Evolutionary conservation across 805 yeast genomes (phyloP).

Genomic region (Saccharomyces cerevisiae): DNA sequence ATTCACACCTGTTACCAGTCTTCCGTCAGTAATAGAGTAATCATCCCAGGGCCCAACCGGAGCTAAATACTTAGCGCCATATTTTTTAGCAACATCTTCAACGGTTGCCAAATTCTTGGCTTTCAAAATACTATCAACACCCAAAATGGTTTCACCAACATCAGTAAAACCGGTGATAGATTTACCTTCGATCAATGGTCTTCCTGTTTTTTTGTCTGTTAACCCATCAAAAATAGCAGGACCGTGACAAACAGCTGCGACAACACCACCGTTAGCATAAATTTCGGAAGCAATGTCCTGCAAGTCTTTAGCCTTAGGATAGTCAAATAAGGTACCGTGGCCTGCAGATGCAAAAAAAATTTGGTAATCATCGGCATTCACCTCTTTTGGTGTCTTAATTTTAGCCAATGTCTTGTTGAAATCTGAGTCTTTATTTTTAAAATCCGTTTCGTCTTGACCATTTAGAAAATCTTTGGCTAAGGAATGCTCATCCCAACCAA

Average conservation of each 20-base stretch:
- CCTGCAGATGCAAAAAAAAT: constrained; percentile 60
- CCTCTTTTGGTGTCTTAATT: constrained; percentile 41
- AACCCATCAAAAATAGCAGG: constrained; percentile 50
- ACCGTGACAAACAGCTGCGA: constrained; percentile 63
- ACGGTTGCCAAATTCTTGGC: constrained; percentile 30
- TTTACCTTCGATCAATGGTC: constrained; percentile 42
- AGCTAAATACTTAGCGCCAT: constrained; percentile 37
- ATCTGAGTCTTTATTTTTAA: constrained; percentile 33
- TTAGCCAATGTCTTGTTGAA: constrained; percentile 34
- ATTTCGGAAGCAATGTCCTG: constrained; percentile 40
- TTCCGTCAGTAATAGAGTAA: constrained; percentile 46
- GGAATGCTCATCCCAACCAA: constrained; percentile 54
- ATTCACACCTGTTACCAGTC: constrained; percentile 57
- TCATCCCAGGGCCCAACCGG: constrained; percentile 48
- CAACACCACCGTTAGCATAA: constrained; percentile 45
- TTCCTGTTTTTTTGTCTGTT: constrained; percentile 36
- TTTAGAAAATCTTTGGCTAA: constrained; percentile 32
- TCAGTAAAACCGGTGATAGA: constrained; percentile 54
- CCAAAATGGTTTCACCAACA: constrained; percentile 39
- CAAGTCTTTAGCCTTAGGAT: constrained; percentile 42
- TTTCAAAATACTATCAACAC: constrained; percentile 22
- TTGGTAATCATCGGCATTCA: constrained; percentile 41
- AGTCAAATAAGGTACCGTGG: constrained; percentile 54
- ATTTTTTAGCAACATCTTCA: constrained; percentile 31
- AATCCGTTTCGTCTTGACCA: constrained; percentile 38